Conservation (phyloP, 2,329 filamentous ascomycete genomes). For the Colletotrichum ledebouriae region DNA sequence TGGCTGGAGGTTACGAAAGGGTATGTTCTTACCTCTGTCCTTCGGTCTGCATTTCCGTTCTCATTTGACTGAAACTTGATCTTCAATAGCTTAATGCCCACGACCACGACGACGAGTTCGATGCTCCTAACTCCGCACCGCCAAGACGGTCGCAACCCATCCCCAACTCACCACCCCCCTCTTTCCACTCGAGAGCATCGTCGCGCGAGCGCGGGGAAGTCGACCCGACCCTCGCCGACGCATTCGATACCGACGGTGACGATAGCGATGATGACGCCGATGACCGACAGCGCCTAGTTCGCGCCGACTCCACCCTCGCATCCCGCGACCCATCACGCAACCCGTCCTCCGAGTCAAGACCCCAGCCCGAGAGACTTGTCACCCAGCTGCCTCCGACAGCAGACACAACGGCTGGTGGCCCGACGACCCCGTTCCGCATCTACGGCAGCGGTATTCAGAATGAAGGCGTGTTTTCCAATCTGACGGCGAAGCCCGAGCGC, state of each 20-base stretch:
- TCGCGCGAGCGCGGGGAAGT: conserved; percentile 64
- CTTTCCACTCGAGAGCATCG: conserved; percentile 88
- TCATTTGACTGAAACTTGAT: conserved; percentile 36
- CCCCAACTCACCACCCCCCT: conserved; percentile 78
- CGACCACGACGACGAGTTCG: conserved; percentile 68
- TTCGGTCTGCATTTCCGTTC: background rate
- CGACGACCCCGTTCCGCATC: conserved; percentile 62
- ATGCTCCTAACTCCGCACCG: conserved; percentile 52
- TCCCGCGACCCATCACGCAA: conserved; percentile 43
- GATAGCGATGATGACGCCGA: conserved; percentile 82
- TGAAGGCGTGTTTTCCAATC: conserved; percentile 96
- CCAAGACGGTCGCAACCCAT: conserved; percentile 51
- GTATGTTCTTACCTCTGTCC: conserved; percentile 54
- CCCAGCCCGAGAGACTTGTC: conserved; percentile 41
- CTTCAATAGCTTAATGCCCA: conserved; percentile 67
- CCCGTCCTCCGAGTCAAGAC: conserved; percentile 41
- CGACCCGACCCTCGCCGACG: conserved; percentile 88
- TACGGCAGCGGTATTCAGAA: conserved; percentile 83
- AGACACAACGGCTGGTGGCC: conserved; percentile 42
- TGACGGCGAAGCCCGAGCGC: conserved; percentile 89
- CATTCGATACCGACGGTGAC: conserved; percentile 87
- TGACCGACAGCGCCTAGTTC: conserved; percentile 88
- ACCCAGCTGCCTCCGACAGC: conserved; percentile 45
- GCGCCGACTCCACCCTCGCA: conserved; percentile 65
- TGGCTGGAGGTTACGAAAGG: conserved; percentile 71